phyloP scores from a whole-genome alignment of 768 basidiomycete species.

The Pisolithus albus region DNA sequence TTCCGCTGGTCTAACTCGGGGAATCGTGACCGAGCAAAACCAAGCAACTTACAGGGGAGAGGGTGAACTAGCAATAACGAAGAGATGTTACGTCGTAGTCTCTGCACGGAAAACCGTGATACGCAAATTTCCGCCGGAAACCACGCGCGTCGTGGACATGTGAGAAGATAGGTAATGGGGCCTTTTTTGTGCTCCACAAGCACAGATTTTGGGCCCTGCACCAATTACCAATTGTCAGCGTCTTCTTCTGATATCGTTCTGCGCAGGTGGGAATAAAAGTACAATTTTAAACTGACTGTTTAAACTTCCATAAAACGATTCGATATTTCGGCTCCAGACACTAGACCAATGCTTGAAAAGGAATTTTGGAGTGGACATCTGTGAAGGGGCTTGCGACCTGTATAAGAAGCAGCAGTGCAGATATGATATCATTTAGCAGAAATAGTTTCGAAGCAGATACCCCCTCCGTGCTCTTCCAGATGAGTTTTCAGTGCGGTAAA shows the following conservation, averaged over 20 bases:
- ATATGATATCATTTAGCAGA: not conserved
- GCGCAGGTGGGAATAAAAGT: not conserved
- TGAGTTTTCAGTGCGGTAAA: not conserved
- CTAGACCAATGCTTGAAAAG: not conserved
- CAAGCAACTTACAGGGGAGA: not conserved
- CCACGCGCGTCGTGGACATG: not conserved
- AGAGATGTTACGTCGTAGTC: not conserved
- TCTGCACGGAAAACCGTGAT: not conserved
- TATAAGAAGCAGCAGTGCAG: not conserved
- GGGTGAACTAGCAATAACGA: not conserved
- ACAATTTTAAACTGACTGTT: not conserved
- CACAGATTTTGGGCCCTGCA: not conserved
- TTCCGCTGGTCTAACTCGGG: not conserved
- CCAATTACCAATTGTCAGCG: not conserved
- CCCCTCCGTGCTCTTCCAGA: too few relatives aligned
- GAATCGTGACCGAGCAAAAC: not conserved
- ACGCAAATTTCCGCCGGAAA: not conserved
- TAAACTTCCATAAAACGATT: constrained; percentile 1
- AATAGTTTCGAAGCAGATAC: not conserved
- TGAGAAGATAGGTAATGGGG: not conserved
- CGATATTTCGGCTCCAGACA: not conserved
- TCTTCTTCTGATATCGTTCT: not conserved
- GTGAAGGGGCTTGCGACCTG: not conserved
- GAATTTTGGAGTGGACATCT: not conserved
- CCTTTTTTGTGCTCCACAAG: not conserved